Evolutionary conservation across 805 yeast species (phyloP), one percentile per base, ranked within the genome.

Genomic region (Priceomyces haplophilus): DNA sequence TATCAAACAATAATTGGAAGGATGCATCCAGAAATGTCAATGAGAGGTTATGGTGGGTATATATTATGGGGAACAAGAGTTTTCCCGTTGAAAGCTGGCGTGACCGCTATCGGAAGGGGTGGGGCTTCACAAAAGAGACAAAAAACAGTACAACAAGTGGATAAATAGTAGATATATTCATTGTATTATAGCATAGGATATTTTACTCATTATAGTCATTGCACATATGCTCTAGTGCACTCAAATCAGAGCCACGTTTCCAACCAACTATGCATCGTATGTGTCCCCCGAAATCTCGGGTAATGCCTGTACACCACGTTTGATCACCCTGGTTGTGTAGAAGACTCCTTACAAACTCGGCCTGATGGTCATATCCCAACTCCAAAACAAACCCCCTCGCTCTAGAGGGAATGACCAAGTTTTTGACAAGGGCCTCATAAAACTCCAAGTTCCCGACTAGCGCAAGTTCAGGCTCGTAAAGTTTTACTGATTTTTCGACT

Each of bases 1-100:
- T 90, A 85, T 60, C 99, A 93, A 68, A 88, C 97, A 3, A 80
- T 91, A 21, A 88, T 95, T 15, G 99, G 98, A 6, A 82, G 95
- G 58, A 71, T 91, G 55, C 99, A 93, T 62, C 99, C 99, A 0
- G 58, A 83, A 46, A 93, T 93, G 99, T 87, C 97, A 0, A 82
- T 84, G 75, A 76, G 88, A 54, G 89, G 96, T 5, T 90, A 85
- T 44, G 98, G 97, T 25, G 99, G 99, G 0, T 91, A 80, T 60
- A 60, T 93, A 2, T 67, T 89, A 50, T 76, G 81, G 69, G 95
- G 91, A 3, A 78, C 86, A 12, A 73, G 86, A 38, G 97, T 93
- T 0, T 67, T 80, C 41, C 96, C 97, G 2, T 64, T 72, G 36
- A 83, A 77, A 25, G 58, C 59, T 23, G 72, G 73, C 29, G 79